Conservation (phyloP, 2,329 filamentous ascomycete species). For the Aspergillus ibericus region DNA sequence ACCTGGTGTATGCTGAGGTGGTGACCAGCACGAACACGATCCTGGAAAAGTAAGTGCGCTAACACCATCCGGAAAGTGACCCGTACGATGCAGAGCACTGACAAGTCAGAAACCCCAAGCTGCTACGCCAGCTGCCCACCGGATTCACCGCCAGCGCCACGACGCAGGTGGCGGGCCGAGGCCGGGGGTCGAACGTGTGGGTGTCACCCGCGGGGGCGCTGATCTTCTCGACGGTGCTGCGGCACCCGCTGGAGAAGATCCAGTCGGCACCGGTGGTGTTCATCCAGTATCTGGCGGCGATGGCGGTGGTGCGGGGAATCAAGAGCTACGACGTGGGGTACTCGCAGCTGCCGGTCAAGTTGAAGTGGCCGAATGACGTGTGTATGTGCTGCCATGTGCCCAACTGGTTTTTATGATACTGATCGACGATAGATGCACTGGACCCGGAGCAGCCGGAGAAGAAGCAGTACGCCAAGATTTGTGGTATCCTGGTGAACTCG, state of each 20-base stretch:
- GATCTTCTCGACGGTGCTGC: slow-evolving; percentile 84
- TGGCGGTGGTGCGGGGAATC: slow-evolving; percentile 83
- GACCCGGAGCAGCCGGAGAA: slow-evolving; percentile 58
- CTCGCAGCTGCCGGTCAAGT: slow-evolving; percentile 70
- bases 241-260: slow-evolving; percentile 73
- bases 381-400: slow-evolving; percentile 47
- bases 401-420: neutral
- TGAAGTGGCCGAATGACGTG: slow-evolving; percentile 99
- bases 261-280: slow-evolving; percentile 80
- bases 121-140: slow-evolving; percentile 73
- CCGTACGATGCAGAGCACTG: neutral
- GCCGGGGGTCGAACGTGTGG: slow-evolving; percentile 92
- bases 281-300: slow-evolving; percentile 85
- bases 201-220: slow-evolving; percentile 82
- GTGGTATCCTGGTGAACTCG: slow-evolving; percentile 88
- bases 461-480: slow-evolving; percentile 76
- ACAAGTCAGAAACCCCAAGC: slow-evolving; percentile 66
- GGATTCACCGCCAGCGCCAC: slow-evolving; percentile 90
- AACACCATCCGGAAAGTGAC: too few species aligned
- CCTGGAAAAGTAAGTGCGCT: slow-evolving; percentile 81
- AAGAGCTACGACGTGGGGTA: slow-evolving; percentile 77
- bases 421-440: slow-evolving; percentile 55
- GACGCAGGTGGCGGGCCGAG: slow-evolving; percentile 82
- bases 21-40: slow-evolving; percentile 93
- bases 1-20: slow-evolving; percentile 84